Percentiles rank a stretch among this genome's conserved stretches.
These are phyloP conservation scores for Neodidymelliopsis sp. DNA, from an alignment of 2,329 filamentous ascomycete genomes.

Conservation along the genomic window DNA sequence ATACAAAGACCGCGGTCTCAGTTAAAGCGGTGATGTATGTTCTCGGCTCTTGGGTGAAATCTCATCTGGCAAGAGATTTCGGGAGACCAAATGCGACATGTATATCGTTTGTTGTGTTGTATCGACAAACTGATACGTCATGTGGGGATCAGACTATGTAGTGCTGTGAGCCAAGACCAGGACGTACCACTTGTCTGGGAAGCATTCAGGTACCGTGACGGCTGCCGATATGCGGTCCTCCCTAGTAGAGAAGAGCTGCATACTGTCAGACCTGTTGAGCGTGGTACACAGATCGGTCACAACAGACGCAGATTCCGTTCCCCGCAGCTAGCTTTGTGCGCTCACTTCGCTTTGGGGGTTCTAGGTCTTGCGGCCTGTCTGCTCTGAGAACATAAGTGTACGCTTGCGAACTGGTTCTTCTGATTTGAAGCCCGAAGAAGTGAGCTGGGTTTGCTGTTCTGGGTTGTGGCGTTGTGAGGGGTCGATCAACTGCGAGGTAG, in stretches of 20 bases:
- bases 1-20: too few species aligned
- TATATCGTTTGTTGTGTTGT: too few species aligned
- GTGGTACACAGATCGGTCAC: constrained; percentile 14
- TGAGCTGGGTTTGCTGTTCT: neutral
- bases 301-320: neutral
- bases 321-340: neutral
- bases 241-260: constrained; percentile 7
- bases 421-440: too few species aligned
- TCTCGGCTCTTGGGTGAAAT: too few species aligned
- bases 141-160: neutral
- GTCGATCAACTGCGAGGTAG: neutral
- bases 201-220: constrained; percentile 5
- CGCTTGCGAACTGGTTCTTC: too few species aligned
- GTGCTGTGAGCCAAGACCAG: neutral
- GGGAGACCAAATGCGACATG: too few species aligned
- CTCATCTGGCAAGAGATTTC: too few species aligned
- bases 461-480: neutral
- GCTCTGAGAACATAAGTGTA: too few species aligned
- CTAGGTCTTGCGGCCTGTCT: neutral
- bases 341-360: neutral
- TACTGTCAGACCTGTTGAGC: constrained; percentile 8
- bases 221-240: constrained; percentile 4
- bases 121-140: neutral
- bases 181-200: neutral
- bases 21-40: too few species aligned